phyloP scores from a whole-genome alignment of 1,284 basidiomycete genomes.

The Tetrapyrgos nigripes region DNA sequence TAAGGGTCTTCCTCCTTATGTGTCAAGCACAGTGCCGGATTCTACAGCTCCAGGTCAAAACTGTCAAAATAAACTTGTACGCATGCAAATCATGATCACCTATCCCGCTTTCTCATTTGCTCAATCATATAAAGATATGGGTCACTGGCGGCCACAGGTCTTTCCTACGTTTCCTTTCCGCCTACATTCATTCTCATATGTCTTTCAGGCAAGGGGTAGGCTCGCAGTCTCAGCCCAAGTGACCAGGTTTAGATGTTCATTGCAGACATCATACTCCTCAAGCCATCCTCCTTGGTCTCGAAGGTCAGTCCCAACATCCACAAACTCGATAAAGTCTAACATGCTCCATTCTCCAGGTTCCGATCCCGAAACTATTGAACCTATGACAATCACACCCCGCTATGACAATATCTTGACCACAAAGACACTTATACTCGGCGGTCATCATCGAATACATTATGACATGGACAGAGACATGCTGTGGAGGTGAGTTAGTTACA shows the following conservation, averaged over 20 bases:
- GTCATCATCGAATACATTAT: constrained; percentile 77
- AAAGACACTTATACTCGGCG: constrained; percentile 75
- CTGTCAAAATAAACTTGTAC: constrained; percentile 86
- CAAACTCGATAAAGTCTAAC: not conserved
- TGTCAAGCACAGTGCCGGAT: not conserved
- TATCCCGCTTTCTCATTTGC: constrained; percentile 9
- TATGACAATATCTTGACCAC: constrained; percentile 74
- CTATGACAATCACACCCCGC: constrained; percentile 76
- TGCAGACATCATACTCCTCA: constrained; percentile 92
- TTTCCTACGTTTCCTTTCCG: constrained; percentile 18
- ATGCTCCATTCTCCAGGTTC: constrained; percentile 65
- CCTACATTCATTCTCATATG: constrained; percentile 16
- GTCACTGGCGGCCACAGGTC: constrained; percentile 80
- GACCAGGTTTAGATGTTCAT: not conserved
- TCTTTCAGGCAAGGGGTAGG: constrained; percentile 79
- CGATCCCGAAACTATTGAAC: constrained; percentile 87
- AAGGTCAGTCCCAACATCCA: constrained; percentile 59
- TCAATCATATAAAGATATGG: constrained; percentile 61
- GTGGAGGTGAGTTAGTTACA: constrained; percentile 57
- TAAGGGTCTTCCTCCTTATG: constrained; percentile 29
- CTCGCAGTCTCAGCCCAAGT: constrained; percentile 13
- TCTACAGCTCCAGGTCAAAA: constrained; percentile 59
- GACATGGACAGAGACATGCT: constrained; percentile 91
- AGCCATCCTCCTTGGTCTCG: constrained; percentile 89
- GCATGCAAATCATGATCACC: constrained; percentile 27